Conservation (phyloP, 345 rosid species). For the Gossypium arboreum region DNA sequence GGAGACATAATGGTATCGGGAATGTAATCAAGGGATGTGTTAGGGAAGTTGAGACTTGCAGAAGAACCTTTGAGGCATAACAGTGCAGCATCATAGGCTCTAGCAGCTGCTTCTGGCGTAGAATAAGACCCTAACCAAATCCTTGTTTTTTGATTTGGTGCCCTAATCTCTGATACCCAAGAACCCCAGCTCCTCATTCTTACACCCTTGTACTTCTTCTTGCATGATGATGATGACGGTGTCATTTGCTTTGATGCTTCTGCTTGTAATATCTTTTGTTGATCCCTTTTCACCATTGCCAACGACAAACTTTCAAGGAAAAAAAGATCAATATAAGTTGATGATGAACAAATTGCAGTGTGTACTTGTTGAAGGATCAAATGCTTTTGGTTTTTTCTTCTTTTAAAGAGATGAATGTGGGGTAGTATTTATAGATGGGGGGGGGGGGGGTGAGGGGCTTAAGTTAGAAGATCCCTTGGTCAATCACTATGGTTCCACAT, state of each 20-base stretch:
- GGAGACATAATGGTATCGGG: conserved; percentile 67
- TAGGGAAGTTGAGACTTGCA: conserved; percentile 80
- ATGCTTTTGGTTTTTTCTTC: not conserved
- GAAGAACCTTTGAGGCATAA: conserved; percentile 85
- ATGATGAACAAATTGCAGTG: not conserved
- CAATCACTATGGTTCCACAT: conserved; percentile 17
- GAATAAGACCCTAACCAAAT: conserved; percentile 99
- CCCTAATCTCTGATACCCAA: conserved; percentile 96
- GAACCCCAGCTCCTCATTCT: conserved; percentile 99
- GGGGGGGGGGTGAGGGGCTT: not conserved
- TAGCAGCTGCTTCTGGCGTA: conserved; percentile 92
- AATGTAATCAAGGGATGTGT: conserved; percentile 31
- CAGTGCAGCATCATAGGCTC: conserved; percentile 97
- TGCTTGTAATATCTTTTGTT: conserved; percentile 31
- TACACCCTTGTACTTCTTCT: conserved; percentile 86
- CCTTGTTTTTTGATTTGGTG: conserved; percentile 93
- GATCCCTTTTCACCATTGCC: conserved; percentile 60
- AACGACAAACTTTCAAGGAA: not conserved
- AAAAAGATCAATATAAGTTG: not conserved
- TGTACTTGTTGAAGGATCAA: conserved; percentile 10
- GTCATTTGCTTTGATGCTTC: conserved; percentile 30
- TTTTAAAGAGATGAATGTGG: conserved; percentile 16
- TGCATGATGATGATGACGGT: conserved; percentile 24
- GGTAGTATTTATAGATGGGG: conserved; percentile 35
- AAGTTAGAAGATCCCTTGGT: conserved; percentile 22